A percentile compares a stretch with the other conserved stretches of the same genome.
Evolutionary conservation across 129 eudicot genomes (phyloP).

Genomic region (Artemisia argyi): DNA sequence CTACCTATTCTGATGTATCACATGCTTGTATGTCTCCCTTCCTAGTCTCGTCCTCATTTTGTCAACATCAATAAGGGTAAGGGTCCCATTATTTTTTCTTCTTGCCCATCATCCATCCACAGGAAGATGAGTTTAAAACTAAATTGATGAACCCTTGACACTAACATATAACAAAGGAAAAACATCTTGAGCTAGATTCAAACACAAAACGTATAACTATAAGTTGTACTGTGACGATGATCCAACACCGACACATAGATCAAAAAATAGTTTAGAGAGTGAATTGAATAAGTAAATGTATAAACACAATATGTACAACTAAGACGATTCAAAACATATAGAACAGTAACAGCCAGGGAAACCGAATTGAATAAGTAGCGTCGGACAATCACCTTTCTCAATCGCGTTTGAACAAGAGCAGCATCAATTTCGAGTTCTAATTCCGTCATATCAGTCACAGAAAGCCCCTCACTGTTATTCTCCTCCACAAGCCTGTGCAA

Average conservation of each 20-base stretch:
- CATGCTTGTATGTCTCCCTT: no score
- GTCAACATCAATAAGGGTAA: neutral
- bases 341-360: neutral
- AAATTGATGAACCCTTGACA: neutral
- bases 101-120: neutral
- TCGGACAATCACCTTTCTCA: constrained; percentile 45
- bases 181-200: neutral
- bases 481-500: constrained; percentile 43
- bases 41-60: neutral
- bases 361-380: neutral
- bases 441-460: constrained; percentile 38
- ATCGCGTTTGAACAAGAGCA: constrained; percentile 46
- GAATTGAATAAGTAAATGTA: neutral
- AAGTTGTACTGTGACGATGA: neutral
- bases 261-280: no score
- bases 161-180: neutral
- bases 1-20: neutral
- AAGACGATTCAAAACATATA: constrained; percentile 3
- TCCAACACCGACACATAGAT: neutral
- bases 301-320: neutral
- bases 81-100: neutral
- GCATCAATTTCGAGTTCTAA: constrained; percentile 53
- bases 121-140: neutral
- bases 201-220: no score
- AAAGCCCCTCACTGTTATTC: constrained; percentile 27